phyloP scores from a whole-genome alignment of 75 land plant genomes.

The Adiantum capillusveneris region DNA sequence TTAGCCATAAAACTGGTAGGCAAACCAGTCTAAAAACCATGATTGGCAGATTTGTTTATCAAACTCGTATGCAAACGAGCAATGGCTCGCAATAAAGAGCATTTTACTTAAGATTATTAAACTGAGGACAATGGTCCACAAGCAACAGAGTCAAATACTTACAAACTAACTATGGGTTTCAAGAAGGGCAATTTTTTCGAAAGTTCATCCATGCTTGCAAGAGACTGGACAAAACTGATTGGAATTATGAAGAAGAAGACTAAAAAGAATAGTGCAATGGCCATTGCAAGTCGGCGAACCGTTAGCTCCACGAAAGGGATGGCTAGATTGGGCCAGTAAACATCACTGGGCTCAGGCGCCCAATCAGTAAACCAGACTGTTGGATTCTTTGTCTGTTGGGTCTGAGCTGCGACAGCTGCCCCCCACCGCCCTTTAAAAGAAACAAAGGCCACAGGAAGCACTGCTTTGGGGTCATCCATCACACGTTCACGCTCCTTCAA shows the following conservation, averaged over 20 bases:
- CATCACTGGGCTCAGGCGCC: constrained; percentile 96
- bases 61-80: no score
- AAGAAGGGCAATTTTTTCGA: constrained; percentile 68
- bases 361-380: constrained; percentile 88
- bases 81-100: no score
- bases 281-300: constrained; percentile 55
- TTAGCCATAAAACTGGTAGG: no score
- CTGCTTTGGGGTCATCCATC: constrained; percentile 45
- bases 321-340: constrained; percentile 81
- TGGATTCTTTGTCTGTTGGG: constrained; percentile 85
- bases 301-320: constrained; percentile 73
- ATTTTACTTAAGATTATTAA: not conserved
- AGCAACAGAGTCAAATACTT: constrained; percentile 30
- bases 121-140: not conserved
- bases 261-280: constrained; percentile 53
- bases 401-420: constrained; percentile 94
- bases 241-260: constrained; percentile 95
- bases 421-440: constrained; percentile 89
- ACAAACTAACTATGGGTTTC: constrained; percentile 43
- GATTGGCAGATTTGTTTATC: no score
- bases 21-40: no score
- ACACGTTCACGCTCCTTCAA: constrained; percentile 36
- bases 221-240: constrained; percentile 83
- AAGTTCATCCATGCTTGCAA: constrained; percentile 85
- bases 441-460: constrained; percentile 92